Percentiles rank a stretch among this genome's conserved stretches.
Conservation (phyloP, 2,329 filamentous ascomycete genomes). For the Albophoma yamanashiensis region DNA sequence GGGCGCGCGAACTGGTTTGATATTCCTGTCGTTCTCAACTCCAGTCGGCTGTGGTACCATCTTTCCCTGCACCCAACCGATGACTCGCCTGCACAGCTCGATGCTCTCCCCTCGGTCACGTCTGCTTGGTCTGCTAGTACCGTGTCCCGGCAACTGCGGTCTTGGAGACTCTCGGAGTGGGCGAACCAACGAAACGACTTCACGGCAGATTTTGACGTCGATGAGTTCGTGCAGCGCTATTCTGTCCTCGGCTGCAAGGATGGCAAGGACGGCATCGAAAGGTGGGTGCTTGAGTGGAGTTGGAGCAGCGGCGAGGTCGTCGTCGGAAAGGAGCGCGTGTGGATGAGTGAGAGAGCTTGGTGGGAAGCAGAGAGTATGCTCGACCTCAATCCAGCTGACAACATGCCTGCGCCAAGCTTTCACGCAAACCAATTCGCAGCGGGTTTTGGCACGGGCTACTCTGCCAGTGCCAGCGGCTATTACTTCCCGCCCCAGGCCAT, state of each 20-base stretch:
- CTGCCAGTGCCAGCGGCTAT: constrained; percentile 52
- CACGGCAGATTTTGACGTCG: constrained; percentile 89
- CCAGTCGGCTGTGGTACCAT: constrained; percentile 93
- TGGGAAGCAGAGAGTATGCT: constrained; percentile 98
- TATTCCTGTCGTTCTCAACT: constrained; percentile 60
- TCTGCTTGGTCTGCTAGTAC: constrained; percentile 88
- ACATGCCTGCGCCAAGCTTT: constrained; percentile 14
- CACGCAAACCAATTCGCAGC: constrained; percentile 35
- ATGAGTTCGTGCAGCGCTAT: constrained; percentile 84
- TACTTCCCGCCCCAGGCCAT: constrained; percentile 60
- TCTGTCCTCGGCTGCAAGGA: constrained; percentile 75
- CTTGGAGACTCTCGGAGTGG: constrained; percentile 94
- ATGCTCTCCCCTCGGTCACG: constrained; percentile 60
- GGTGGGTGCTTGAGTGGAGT: constrained; percentile 85
- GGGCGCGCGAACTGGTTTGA: constrained; percentile 73
- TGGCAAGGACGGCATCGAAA: constrained; percentile 86
- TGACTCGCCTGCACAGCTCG: constrained; percentile 63
- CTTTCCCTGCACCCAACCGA: constrained; percentile 87
- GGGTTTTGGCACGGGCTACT: constrained; percentile 61
- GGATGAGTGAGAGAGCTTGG: constrained; percentile 91
- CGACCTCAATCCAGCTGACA: constrained; percentile 64
- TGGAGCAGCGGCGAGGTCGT: constrained; percentile 98
- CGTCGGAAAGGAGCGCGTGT: constrained; percentile 81
- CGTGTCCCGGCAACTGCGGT: constrained; percentile 82
- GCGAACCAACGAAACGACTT: constrained; percentile 92